Percentiles rank a stretch among this genome's conserved stretches.
Conservation (phyloP, 2,329 filamentous ascomycete genomes). For the Acrodontium crateriforme region DNA sequence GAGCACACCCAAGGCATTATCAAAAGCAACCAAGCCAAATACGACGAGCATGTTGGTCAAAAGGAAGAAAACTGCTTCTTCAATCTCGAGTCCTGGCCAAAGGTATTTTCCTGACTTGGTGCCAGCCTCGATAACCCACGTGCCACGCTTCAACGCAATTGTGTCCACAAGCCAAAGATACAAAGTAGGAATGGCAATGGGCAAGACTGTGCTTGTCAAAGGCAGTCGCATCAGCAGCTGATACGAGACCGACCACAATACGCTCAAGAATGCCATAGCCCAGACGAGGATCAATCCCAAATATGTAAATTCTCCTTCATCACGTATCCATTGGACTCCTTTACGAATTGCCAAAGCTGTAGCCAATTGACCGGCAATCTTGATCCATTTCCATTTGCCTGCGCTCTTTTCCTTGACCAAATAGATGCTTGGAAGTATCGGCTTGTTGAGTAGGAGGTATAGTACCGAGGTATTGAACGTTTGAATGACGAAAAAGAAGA, state of each 20-base stretch:
- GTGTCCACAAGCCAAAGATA: slow-evolving; percentile 65
- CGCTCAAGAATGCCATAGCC: slow-evolving; percentile 51
- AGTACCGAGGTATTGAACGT: slow-evolving; percentile 59
- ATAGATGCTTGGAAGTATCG: slow-evolving; percentile 42
- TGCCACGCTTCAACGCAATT: slow-evolving; percentile 50
- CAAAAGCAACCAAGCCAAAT: slow-evolving; percentile 54
- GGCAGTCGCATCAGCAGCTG: slow-evolving; percentile 51
- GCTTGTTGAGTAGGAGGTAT: slow-evolving; percentile 54
- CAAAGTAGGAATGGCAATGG: slow-evolving; percentile 49
- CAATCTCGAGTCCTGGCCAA: slow-evolving; percentile 54
- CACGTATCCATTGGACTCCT: slow-evolving; percentile 34
- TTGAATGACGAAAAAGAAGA: slow-evolving; percentile 67
- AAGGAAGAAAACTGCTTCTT: slow-evolving; percentile 63
- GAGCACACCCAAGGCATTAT: slow-evolving; percentile 53
- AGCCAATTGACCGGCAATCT: slow-evolving; percentile 36
- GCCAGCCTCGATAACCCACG: slow-evolving; percentile 54
- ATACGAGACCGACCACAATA: slow-evolving; percentile 50
- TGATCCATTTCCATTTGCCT: slow-evolving; percentile 27
- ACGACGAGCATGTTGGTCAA: slow-evolving; percentile 56
- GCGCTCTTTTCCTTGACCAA: slow-evolving; percentile 27
- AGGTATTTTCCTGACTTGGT: slow-evolving; percentile 53
- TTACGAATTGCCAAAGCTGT: slow-evolving; percentile 32
- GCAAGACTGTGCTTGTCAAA: slow-evolving; percentile 40
- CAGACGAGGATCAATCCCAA: slow-evolving; percentile 56
- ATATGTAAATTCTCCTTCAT: slow-evolving; percentile 44